Base-by-base conservation (phyloP, 805 yeast species). In the Lachancea cidri region DNA sequence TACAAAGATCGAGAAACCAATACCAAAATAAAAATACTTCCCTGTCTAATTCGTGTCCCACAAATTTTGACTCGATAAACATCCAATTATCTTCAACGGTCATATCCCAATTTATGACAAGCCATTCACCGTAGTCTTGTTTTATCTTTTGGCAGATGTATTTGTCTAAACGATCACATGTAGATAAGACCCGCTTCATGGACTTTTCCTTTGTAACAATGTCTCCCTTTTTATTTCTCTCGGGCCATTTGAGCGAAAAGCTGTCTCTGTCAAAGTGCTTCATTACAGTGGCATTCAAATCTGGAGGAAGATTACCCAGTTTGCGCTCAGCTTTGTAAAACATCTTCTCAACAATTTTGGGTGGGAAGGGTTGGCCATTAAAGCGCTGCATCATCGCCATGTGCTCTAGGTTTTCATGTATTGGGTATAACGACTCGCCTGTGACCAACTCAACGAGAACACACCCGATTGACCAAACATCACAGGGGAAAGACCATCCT, bases 401-500 rank as follows among this genome's bases (percentile, higher is more conserved):
- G 65, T 93, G 99, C 62, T 91, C 98, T 38, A 81, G 68, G 60
- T 91, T 89, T 58, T 93, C 97, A 61, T 91, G 96, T 1, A 98
- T 93, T 50, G 86, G 88, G 64, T 91, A 93, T 17, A 93, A 67
- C 1, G 97, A 96, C 56, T 87, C 95, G 19, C 99, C 99, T 15
- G 94, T 86, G 29, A 86, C 81, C 37, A 93, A 66, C 65, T 93
- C 99, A 7, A 87, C 89, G 27, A 93, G 66, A 13, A 93, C 86
- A 62, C 98, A 91, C 1, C 96, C 99, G 33, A 93, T 72, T 1
- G 96, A 86, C 99, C 99, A 93, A 67, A 91, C 70, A 61, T 93
- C 99, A 62, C 98, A 91, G 1, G 97, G 95, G 53, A 76, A 88
- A 5, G 96, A 84, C 98, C 98, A 93, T 15, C 97, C 96, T n/a